These are phyloP conservation scores for Nemania sp. DNA, from an alignment of 2,329 filamentous ascomycete genomes.

Conservation along the genomic window DNA sequence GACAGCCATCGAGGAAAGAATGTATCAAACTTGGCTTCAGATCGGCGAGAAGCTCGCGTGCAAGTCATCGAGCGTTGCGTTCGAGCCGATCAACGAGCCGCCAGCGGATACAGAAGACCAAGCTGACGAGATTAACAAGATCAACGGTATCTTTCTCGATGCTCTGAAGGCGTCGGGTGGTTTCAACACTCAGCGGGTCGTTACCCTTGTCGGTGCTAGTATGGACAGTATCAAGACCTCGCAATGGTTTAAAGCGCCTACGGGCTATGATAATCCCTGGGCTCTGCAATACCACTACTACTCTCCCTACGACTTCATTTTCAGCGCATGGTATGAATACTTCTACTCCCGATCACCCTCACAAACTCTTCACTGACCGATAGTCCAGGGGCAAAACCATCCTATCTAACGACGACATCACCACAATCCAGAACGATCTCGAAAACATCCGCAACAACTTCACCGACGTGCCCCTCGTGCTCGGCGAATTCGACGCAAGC, in stretches of 20 bases:
- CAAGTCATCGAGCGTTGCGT: conserved; percentile 56
- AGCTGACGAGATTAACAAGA: conserved; percentile 54
- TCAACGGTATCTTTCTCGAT: conserved; percentile 60
- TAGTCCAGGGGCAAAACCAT: conserved; percentile 58
- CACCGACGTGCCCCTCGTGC: conserved; percentile 55
- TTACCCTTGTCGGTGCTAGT: conserved; percentile 56
- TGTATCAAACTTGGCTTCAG: conserved; percentile 60
- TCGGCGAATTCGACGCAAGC: conserved; percentile 61
- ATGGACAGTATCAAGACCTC: conserved; percentile 57
- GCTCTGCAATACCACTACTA: conserved; percentile 67
- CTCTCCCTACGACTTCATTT: conserved; percentile 55
- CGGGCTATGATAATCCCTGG: conserved; percentile 57
- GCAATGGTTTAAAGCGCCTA: conserved; percentile 55
- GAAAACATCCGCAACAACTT: conserved; percentile 56
- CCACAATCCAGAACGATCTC: conserved; percentile 53
- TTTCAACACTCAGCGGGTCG: conserved; percentile 57
- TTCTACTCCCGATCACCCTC: too few species aligned
- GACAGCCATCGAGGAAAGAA: conserved; percentile 58
- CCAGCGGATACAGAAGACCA: conserved; percentile 55
- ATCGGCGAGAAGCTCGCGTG: conserved; percentile 58
- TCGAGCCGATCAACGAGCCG: conserved; percentile 64
- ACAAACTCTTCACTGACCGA: neutral
- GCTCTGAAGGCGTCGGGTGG: conserved; percentile 58
- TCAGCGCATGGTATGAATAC: conserved; percentile 44
- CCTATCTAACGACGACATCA: conserved; percentile 57